Conservation (phyloP, 2,329 filamentous ascomycete genomes). For the Leptosphaerulina australis region DNA sequence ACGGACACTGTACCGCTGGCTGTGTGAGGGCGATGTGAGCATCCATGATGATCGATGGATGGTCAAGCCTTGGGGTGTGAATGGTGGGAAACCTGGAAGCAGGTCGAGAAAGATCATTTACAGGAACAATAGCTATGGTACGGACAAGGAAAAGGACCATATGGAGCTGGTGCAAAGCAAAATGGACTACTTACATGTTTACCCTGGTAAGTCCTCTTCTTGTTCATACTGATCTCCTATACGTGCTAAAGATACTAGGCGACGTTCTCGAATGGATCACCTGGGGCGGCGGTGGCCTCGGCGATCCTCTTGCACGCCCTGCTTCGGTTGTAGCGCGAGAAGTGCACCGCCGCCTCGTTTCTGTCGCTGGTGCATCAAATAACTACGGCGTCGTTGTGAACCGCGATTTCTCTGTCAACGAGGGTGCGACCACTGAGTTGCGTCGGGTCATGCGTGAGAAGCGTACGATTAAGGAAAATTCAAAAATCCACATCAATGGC, state of each 20-base stretch:
- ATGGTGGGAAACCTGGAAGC: constrained; percentile 54
- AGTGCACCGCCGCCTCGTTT: constrained; percentile 54
- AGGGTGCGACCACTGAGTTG: constrained; percentile 46
- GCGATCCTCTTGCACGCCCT: constrained; percentile 54
- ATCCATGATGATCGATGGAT: constrained; percentile 59
- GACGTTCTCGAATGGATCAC: constrained; percentile 59
- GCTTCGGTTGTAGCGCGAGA: constrained; percentile 54
- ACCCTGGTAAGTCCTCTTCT: constrained; percentile 42
- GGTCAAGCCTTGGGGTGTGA: constrained; percentile 58
- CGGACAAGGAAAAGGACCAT: constrained; percentile 42
- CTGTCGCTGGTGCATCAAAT: constrained; percentile 48
- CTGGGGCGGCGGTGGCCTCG: constrained; percentile 58
- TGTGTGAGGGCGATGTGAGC: constrained; percentile 54
- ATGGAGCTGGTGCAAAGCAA: constrained; percentile 53
- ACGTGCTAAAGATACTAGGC: constrained; percentile 28
- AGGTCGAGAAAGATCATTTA: constrained; percentile 54
- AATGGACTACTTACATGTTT: constrained; percentile 56
- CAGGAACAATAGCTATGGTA: constrained; percentile 48
- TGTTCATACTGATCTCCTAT: too few relatives aligned
- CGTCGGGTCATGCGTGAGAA: constrained; percentile 40
- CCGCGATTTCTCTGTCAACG: constrained; percentile 47
- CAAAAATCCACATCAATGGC: background rate
- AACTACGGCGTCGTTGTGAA: constrained; percentile 57
- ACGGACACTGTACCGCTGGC: constrained; percentile 55
- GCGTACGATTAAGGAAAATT: constrained; percentile 13